Evolutionary conservation across 768 basidiomycete species (phyloP).

Genomic region (Hemileccinum rubropunctum): DNA sequence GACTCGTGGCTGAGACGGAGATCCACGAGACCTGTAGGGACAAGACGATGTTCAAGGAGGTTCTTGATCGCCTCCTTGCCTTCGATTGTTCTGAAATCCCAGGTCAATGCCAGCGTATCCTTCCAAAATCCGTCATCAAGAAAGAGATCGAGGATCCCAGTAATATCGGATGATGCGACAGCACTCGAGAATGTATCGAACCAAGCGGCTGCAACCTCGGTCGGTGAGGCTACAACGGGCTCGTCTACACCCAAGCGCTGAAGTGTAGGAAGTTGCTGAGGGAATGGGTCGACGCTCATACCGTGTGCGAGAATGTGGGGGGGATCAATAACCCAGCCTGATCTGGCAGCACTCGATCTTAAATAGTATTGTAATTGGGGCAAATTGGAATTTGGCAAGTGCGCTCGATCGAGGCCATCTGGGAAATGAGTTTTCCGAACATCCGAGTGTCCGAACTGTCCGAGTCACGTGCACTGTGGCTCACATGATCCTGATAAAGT

Average conservation of each 20-base stretch:
- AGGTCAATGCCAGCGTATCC: constrained; percentile 52
- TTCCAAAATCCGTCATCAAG: constrained; percentile 44
- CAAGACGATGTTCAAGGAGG: constrained; percentile 41
- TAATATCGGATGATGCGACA: constrained; percentile 15
- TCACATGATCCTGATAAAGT: no score
- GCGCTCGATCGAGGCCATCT: no score
- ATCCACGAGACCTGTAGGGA: constrained; percentile 16
- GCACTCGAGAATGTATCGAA: constrained; percentile 23
- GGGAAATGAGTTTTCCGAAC: no score
- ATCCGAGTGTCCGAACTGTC: no score
- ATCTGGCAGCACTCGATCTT: no score
- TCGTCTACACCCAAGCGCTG: constrained; percentile 23
- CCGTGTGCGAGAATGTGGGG: neutral
- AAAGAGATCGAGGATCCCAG: constrained; percentile 25
- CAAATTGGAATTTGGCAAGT: no score
- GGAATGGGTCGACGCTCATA: constrained; percentile 20
- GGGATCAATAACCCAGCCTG: no score
- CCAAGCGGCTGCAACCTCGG: constrained; percentile 25
- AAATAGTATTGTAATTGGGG: no score
- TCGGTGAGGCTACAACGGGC: constrained; percentile 17
- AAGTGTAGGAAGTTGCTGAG: constrained; percentile 31
- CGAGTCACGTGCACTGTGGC: no score
- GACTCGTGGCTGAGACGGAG: constrained; percentile 19
- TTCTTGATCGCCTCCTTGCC: constrained; percentile 36
- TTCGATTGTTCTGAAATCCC: constrained; percentile 52